Evolutionary conservation across 2,329 filamentous ascomycete genomes (phyloP).

Genomic region (Aureobasidium sp.): DNA sequence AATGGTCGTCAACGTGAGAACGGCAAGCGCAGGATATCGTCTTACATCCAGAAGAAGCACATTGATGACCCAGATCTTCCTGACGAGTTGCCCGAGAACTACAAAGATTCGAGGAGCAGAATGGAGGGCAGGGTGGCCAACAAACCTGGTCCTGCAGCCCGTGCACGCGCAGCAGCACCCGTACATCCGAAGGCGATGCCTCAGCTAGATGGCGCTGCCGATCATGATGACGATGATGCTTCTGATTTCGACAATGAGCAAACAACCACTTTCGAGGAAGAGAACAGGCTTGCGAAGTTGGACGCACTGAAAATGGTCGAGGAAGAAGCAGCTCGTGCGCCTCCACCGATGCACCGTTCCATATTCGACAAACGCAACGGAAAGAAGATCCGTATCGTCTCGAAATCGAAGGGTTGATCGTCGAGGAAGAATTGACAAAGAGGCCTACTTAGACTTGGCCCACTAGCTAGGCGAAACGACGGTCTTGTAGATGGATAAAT

Average conservation of each 20-base stretch:
- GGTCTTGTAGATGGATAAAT: slow-evolving; percentile 41
- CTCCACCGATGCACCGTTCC: slow-evolving; percentile 2
- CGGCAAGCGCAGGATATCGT: slow-evolving; percentile 27
- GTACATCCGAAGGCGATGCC: background rate
- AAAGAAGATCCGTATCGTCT: slow-evolving; percentile 19
- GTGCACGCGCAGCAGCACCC: background rate
- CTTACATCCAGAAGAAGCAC: slow-evolving; percentile 37
- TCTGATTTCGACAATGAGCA: background rate
- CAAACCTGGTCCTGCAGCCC: slow-evolving; percentile 21
- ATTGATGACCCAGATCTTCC: slow-evolving; percentile 35
- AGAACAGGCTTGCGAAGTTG: slow-evolving; percentile 31
- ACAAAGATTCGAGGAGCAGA: slow-evolving; percentile 29
- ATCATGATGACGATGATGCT: background rate
- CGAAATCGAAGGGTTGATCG: slow-evolving; percentile 33
- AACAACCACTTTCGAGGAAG: slow-evolving; percentile 22
- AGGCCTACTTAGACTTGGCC: slow-evolving; percentile 30
- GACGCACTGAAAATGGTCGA: slow-evolving; percentile 27
- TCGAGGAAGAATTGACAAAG: slow-evolving; percentile 39
- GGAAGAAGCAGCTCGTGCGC: slow-evolving; percentile 15
- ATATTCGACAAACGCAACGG: slow-evolving; percentile 11
- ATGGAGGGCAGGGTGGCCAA: background rate
- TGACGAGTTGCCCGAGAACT: slow-evolving; percentile 37
- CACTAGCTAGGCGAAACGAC: slow-evolving; percentile 47
- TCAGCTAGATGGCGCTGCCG: background rate
- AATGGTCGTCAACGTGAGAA: background rate